Percentiles rank a stretch among this genome's conserved stretches.
These are phyloP conservation scores for Calonectria honghensis DNA, from an alignment of 2,329 filamentous ascomycete genomes.

Conservation along the genomic window DNA sequence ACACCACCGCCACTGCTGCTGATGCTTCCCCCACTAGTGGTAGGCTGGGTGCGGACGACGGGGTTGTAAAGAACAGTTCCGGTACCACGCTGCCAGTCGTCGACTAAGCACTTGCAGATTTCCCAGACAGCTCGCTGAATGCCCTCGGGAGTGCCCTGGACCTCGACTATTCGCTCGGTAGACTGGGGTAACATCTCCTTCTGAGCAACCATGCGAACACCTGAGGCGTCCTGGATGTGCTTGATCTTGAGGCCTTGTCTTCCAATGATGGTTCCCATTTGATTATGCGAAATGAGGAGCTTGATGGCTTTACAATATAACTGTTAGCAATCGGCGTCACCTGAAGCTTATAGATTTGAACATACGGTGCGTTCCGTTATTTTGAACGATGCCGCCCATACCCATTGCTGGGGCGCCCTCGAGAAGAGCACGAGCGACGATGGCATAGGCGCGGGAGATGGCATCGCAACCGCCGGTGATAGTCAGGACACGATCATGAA, in stretches of 20 bases:
- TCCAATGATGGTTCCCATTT: conserved; percentile 99
- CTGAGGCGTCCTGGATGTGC: conserved; percentile 97
- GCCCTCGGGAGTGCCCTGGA: conserved; percentile 94
- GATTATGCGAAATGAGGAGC: conserved; percentile 98
- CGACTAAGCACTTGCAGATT: conserved; percentile 98
- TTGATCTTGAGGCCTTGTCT: conserved; percentile 98
- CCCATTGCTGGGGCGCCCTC: conserved; percentile 96
- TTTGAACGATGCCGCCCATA: conserved; percentile 93
- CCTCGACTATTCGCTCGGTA: conserved; percentile 97
- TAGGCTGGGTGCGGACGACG: conserved; percentile 87
- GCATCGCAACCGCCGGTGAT: conserved; percentile 93
- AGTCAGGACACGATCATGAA: conserved; percentile 96
- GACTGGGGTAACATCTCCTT: conserved; percentile 99
- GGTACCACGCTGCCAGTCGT: conserved; percentile 97
- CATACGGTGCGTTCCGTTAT: conserved; percentile 94
- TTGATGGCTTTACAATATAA: conserved; percentile 82
- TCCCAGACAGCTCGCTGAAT: conserved; percentile 99
- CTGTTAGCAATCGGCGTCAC: conserved; percentile 40
- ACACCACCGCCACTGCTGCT: conserved; percentile 65
- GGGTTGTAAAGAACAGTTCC: conserved; percentile 99
- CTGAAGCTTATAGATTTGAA: conserved; percentile 22
- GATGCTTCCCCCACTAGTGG: conserved; percentile 69
- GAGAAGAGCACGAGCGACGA: conserved; percentile 92
- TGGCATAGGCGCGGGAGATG: conserved; percentile 93
- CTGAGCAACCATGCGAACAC: conserved; percentile 98